A percentile compares a stretch with the other conserved stretches of the same genome.
Evolutionary conservation across 805 yeast genomes (phyloP).

Genomic region (Metschnikowia noctiluminum): DNA sequence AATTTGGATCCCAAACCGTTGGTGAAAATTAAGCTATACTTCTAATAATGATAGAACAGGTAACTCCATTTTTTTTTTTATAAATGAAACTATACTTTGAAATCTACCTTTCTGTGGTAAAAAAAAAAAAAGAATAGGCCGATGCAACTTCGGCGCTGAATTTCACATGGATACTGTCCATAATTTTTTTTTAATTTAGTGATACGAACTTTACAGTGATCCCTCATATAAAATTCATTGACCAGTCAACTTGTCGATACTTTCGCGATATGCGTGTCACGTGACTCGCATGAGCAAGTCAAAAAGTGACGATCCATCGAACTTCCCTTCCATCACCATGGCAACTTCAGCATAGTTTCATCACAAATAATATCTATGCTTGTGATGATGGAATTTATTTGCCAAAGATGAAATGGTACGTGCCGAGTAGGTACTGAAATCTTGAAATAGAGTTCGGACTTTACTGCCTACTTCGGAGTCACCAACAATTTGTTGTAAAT

Average conservation of each 20-base stretch:
- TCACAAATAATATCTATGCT: constrained; percentile 32
- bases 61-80: too few relatives aligned
- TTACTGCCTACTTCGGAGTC: constrained; percentile 17
- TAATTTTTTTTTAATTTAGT: too few relatives aligned
- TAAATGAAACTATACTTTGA: too few relatives aligned
- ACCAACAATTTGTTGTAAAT: not conserved
- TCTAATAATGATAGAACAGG: too few relatives aligned
- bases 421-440: constrained; percentile 24
- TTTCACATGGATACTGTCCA: too few relatives aligned
- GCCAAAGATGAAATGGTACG: constrained; percentile 34
- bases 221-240: too few relatives aligned
- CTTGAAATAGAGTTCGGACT: constrained; percentile 13
- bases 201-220: too few relatives aligned
- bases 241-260: not conserved
- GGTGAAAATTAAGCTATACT: too few relatives aligned
- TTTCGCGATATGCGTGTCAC: not conserved
- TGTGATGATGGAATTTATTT: constrained; percentile 43
- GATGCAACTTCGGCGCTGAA: too few relatives aligned
- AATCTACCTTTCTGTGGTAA: too few relatives aligned
- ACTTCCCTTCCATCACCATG: constrained; percentile 12
- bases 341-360: constrained; percentile 49
- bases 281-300: not conserved
- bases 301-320: constrained; percentile 1
- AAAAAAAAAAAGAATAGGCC: too few relatives aligned
- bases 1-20: too few relatives aligned